phyloP scores from a whole-genome alignment of 768 basidiomycete species.

The Rhodotorula toruloides region DNA sequence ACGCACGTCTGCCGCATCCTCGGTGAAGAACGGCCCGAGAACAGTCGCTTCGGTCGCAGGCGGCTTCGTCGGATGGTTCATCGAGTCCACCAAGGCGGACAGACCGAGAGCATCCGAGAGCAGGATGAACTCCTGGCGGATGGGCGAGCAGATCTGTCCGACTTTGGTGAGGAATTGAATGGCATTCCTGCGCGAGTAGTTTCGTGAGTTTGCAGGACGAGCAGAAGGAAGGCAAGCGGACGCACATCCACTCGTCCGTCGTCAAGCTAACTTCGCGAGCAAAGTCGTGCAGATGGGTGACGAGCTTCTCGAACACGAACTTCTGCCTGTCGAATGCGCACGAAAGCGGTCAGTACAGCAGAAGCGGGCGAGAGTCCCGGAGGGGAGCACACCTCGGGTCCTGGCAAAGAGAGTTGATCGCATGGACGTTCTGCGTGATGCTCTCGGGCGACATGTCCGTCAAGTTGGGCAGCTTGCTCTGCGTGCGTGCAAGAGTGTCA shows the following conservation, averaged over 20 bases:
- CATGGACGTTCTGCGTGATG: slow-evolving; percentile 56
- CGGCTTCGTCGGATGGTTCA: slow-evolving; percentile 45
- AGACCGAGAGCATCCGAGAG: slow-evolving; percentile 77
- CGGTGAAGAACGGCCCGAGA: slow-evolving; percentile 38
- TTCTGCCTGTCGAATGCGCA: slow-evolving; percentile 46
- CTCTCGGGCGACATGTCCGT: slow-evolving; percentile 49
- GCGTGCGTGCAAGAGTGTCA: not conserved
- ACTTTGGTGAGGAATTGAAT: slow-evolving; percentile 71
- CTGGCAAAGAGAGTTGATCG: slow-evolving; percentile 40
- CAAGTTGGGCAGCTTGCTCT: too few species aligned
- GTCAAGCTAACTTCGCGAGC: slow-evolving; percentile 55
- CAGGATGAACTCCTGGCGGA: slow-evolving; percentile 64
- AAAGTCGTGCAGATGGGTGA: slow-evolving; percentile 60
- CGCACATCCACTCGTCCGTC: slow-evolving; percentile 69
- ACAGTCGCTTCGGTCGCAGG: slow-evolving; percentile 39
- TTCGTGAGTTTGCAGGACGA: not conserved
- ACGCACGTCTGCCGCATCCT: slow-evolving; percentile 15
- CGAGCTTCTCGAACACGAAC: slow-evolving; percentile 55
- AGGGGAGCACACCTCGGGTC: slow-evolving; percentile 22
- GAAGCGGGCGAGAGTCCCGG: not conserved
- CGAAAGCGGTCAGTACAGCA: not conserved
- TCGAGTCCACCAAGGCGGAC: slow-evolving; percentile 65
- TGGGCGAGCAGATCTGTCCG: slow-evolving; percentile 65
- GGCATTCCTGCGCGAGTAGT: slow-evolving; percentile 50
- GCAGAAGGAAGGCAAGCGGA: not conserved